These are phyloP conservation scores for Prunus davidiana DNA, from an alignment of 306 rosid species.

Conservation along the genomic window DNA sequence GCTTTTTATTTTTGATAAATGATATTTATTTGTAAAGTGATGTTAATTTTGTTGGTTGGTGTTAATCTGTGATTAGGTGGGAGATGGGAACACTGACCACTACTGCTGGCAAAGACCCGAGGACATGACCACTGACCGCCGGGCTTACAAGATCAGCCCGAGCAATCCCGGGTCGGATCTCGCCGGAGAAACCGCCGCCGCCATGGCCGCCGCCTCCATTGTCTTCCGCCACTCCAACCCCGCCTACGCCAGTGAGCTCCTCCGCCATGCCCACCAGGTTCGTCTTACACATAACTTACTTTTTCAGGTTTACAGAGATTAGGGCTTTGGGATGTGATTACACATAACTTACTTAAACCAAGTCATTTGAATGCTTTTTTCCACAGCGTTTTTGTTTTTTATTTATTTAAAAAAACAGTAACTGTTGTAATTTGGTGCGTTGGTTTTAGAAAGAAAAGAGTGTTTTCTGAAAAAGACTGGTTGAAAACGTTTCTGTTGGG, in stretches of 20 bases:
- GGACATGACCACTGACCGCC: slow-evolving; percentile 98
- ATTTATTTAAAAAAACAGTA: background rate
- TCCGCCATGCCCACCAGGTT: slow-evolving; percentile 85
- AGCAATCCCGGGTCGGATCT: slow-evolving; percentile 99
- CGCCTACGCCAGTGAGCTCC: slow-evolving; percentile 63
- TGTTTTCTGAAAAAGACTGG: background rate
- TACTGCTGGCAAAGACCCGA: slow-evolving; percentile 99
- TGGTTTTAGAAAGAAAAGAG: background rate
- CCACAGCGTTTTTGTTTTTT: background rate
- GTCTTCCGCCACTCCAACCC: slow-evolving; percentile 89
- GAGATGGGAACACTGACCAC: slow-evolving; percentile 94
- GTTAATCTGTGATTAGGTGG: slow-evolving; percentile 52
- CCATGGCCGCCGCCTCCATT: slow-evolving; percentile 96
- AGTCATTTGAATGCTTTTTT: background rate
- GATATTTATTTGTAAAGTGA: background rate
- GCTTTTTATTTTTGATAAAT: background rate
- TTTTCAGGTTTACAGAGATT: background rate
- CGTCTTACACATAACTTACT: background rate
- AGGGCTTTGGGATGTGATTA: background rate
- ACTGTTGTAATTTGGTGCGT: background rate
- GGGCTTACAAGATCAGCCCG: slow-evolving; percentile 77
- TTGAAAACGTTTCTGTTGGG: background rate
- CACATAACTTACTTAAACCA: background rate
- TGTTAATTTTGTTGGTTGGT: background rate
- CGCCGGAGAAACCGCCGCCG: slow-evolving; percentile 97